Evolutionary conservation across 352 stramenopile species (phyloP).

Genomic region (Globisporangium carolinianum): DNA sequence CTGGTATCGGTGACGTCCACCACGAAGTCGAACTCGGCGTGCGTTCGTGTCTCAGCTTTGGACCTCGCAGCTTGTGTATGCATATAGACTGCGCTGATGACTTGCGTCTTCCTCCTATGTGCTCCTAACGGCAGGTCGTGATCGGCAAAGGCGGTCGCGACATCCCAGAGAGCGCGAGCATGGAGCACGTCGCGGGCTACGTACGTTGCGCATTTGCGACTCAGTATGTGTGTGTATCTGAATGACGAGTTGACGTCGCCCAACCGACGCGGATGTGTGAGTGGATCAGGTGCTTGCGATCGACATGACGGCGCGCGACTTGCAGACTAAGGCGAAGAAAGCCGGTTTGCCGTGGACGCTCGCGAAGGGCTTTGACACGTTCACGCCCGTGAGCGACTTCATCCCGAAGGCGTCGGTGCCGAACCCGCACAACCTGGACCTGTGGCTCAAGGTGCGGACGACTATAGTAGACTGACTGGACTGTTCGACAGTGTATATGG

Average conservation of each 20-base stretch:
- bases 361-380: conserved; percentile 75
- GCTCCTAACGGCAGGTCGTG: conserved; percentile 29
- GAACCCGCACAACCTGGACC: conserved; percentile 54
- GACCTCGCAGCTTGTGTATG: too few relatives aligned
- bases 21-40: conserved; percentile 83
- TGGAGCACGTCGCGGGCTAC: conserved; percentile 67
- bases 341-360: conserved; percentile 65
- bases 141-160: conserved; percentile 62
- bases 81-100: too few relatives aligned
- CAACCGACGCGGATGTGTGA: neutral
- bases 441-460: conserved; percentile 59
- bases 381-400: conserved; percentile 77
- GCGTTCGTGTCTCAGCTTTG: conserved; percentile 4
- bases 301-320: conserved; percentile 75
- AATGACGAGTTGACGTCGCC: neutral
- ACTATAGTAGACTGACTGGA: too few relatives aligned
- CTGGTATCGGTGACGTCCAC: conserved; percentile 68
- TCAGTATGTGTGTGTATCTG: too few relatives aligned
- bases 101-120: too few relatives aligned
- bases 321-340: conserved; percentile 76
- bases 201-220: conserved; percentile 12
- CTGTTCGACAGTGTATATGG: too few relatives aligned
- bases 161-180: conserved; percentile 51
- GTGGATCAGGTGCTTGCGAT: conserved; percentile 44
- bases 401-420: conserved; percentile 59